phyloP scores from a whole-genome alignment of 805 yeast genomes.

The Groenewaldozyma tartarivorans region DNA sequence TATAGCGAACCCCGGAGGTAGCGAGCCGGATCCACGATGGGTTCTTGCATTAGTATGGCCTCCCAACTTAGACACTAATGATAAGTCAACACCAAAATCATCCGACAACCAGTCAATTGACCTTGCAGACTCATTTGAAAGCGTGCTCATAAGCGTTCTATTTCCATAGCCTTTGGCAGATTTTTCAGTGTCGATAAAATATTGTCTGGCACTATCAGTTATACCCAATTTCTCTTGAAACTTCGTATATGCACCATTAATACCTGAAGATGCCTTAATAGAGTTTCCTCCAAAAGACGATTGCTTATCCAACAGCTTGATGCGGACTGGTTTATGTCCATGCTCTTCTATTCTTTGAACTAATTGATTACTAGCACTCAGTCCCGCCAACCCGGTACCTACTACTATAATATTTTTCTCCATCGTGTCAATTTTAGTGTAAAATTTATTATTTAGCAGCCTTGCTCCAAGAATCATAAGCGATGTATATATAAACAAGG shows the following conservation, averaged over 20 bases:
- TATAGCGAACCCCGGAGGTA: slow-evolving; percentile 57
- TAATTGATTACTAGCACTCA: slow-evolving; percentile 52
- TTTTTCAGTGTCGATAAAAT: slow-evolving; percentile 55
- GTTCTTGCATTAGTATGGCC: slow-evolving; percentile 79
- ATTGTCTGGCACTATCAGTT: slow-evolving; percentile 48
- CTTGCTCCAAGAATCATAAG: no score
- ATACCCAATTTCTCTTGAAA: slow-evolving; percentile 45
- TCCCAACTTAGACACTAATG: slow-evolving; percentile 65
- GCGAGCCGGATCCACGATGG: slow-evolving; percentile 60
- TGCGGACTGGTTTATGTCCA: slow-evolving; percentile 38
- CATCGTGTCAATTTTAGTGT: no score
- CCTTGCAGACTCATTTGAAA: slow-evolving; percentile 51
- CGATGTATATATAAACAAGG: no score
- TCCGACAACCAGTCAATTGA: slow-evolving; percentile 70
- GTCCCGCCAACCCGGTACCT: slow-evolving; percentile 60
- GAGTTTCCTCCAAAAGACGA: slow-evolving; percentile 56
- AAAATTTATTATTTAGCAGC: no score
- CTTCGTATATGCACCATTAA: slow-evolving; percentile 61
- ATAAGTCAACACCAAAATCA: slow-evolving; percentile 50
- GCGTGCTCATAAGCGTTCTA: slow-evolving; percentile 45
- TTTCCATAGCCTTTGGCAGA: slow-evolving; percentile 58
- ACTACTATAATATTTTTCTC: slow-evolving; percentile 25
- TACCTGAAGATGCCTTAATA: slow-evolving; percentile 60
- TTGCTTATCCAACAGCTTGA: slow-evolving; percentile 42
- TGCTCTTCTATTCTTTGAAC: slow-evolving; percentile 21